Evolutionary conservation across 495 filamentous ascomycete species (phyloP).

Genomic region (Zalerion maritima): DNA sequence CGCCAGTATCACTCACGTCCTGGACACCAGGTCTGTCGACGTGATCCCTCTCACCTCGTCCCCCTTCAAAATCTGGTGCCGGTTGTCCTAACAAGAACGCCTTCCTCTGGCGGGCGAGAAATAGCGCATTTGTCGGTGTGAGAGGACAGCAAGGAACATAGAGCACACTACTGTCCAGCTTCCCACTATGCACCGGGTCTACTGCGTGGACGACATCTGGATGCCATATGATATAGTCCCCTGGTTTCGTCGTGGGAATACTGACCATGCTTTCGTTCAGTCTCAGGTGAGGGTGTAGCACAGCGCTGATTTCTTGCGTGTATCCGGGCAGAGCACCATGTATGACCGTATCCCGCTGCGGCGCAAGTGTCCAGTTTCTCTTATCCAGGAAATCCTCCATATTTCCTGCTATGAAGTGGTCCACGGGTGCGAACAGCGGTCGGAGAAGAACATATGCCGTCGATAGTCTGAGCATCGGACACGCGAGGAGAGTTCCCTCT

Average conservation of each 20-base stretch:
- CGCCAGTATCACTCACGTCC: slow-evolving; percentile 27
- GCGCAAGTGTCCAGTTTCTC: slow-evolving; percentile 19
- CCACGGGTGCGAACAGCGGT: slow-evolving; percentile 57
- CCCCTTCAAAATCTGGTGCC: slow-evolving; percentile 54
- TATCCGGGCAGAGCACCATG: slow-evolving; percentile 66
- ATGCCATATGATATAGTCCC: slow-evolving; percentile 86
- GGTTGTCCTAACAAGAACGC: slow-evolving; percentile 47
- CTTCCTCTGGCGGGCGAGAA: slow-evolving; percentile 56
- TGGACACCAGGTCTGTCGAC: slow-evolving; percentile 35
- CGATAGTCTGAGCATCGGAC: slow-evolving; percentile 58
- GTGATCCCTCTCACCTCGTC: slow-evolving; percentile 38
- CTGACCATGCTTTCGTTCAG: slow-evolving; percentile 56
- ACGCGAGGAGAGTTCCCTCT: slow-evolving; percentile 59
- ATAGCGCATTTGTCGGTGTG: slow-evolving; percentile 62
- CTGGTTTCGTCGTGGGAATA: slow-evolving; percentile 57
- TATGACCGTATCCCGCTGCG: slow-evolving; percentile 36
- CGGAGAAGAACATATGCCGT: slow-evolving; percentile 77
- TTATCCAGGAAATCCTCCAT: slow-evolving; percentile 10
- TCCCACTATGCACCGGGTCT: slow-evolving; percentile 3
- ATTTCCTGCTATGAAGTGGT: slow-evolving; percentile 1
- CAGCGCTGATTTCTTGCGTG: slow-evolving; percentile 54
- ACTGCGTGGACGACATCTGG: slow-evolving; percentile 40
- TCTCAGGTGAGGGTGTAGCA: slow-evolving; percentile 63
- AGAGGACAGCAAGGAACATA: slow-evolving; percentile 76
- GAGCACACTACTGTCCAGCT: slow-evolving; percentile 38